Conservation (phyloP, 2,329 filamentous ascomycete species). For the Ophiostoma piceae region DNA sequence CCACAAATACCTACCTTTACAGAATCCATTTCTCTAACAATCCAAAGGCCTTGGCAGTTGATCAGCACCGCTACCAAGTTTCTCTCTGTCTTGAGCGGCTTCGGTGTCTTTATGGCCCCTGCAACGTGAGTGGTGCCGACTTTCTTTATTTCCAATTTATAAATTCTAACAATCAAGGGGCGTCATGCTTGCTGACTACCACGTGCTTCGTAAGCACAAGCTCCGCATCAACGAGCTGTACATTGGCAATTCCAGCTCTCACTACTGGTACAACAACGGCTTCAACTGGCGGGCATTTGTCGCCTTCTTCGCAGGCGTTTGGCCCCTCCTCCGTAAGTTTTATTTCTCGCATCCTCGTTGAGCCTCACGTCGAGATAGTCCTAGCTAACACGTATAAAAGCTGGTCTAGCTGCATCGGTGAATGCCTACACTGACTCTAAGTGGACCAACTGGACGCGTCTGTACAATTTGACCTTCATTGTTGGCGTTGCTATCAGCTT, state of each 20-base stretch:
- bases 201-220: slow-evolving; percentile 33
- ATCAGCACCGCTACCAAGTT: slow-evolving; percentile 31
- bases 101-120: slow-evolving; percentile 43
- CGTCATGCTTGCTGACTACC: slow-evolving; percentile 25
- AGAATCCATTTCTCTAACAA: not conserved
- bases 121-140: slow-evolving; percentile 28
- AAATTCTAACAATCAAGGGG: slow-evolving; percentile 10
- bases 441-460: not conserved
- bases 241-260: slow-evolving; percentile 32
- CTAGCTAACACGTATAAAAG: not conserved
- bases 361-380: not conserved
- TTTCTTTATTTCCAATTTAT: not conserved
- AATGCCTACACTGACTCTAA: not conserved
- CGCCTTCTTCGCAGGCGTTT: slow-evolving; percentile 32
- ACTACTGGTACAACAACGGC: slow-evolving; percentile 42
- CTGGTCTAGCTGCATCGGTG: not conserved
- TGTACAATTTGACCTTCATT: slow-evolving; percentile 21
- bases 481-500: slow-evolving; percentile 39
- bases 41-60: slow-evolving; percentile 30
- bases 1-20: too few relatives aligned
- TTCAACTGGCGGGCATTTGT: slow-evolving; percentile 36
- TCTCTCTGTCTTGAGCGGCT: slow-evolving; percentile 31
- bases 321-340: slow-evolving; percentile 32
- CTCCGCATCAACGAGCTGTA: slow-evolving; percentile 44
- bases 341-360: slow-evolving; percentile 12